Base-by-base conservation (phyloP, 202 grass and related monocot genomes). In the Panicum hallii region DNA sequence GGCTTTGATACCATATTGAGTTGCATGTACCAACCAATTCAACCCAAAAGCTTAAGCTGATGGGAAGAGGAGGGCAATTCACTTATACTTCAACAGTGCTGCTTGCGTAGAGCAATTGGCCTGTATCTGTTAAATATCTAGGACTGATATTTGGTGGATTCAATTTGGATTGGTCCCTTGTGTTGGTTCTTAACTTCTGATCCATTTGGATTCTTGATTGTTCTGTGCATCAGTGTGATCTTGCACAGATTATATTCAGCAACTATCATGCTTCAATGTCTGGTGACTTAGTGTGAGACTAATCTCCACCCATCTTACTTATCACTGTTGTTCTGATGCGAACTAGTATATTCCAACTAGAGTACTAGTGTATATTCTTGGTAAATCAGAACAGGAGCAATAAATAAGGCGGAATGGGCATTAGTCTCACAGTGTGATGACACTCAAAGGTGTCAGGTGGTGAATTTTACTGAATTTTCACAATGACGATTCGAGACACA, bases 101-200 rank as follows among this genome's bases (percentile, higher is more conserved):
- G 15, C 30, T 30, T 4, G 19, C 13, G 49, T 30, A 74, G 26
- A 52, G 26, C 14, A 1, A 52, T 34, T 52, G 26, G 1, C 47
- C 15, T 20, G 28, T 9, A 19, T 54, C 71, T 38, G 28, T 54
- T 74, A 4, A 19, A 52, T 9, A 5, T 55, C 48, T 12, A 74
- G 71, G 23, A 20, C 48, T n/a, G 71, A 38, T 73, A 16, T 55
- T 74, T 74, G 30, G 49, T 56, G 50, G 11, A 75, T 75, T 75
- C 32, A 42, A 56, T 22, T 75, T 13, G 50, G 16, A 56, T 56
- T 22, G 19, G 17, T 75, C 72, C 30, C 41, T 3, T 41, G 72
- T 75, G 34, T 56, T 75, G 17, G 72, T 75, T 75, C 50, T 22
- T 7, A 70, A 30, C 23, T 75, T 74, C 32, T 22, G 23, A 71